phyloP scores from a whole-genome alignment of 495 filamentous ascomycete genomes.

The Aspergillus incahuasiensis region DNA sequence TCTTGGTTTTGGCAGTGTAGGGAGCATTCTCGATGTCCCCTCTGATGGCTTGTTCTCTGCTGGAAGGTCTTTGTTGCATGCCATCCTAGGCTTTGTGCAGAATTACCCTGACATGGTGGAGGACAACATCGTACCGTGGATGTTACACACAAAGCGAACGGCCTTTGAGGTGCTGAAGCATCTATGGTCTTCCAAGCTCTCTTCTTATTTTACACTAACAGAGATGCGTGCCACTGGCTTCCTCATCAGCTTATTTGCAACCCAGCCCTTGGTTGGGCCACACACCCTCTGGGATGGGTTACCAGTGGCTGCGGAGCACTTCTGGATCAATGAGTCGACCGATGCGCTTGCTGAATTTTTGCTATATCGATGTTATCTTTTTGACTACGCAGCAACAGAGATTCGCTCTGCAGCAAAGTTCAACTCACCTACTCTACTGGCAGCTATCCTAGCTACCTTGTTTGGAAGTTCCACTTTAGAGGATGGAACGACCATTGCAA shows the following conservation, averaged over 20 bases:
- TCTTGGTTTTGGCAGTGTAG: slow-evolving; percentile 76
- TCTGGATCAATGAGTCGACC: slow-evolving; percentile 60
- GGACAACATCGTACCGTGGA: slow-evolving; percentile 64
- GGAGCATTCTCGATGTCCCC: slow-evolving; percentile 59
- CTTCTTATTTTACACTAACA: slow-evolving; percentile 62
- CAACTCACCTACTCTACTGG: slow-evolving; percentile 67
- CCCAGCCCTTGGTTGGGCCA: slow-evolving; percentile 58
- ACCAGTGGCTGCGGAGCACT: slow-evolving; percentile 49
- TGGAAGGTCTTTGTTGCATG: slow-evolving; percentile 74
- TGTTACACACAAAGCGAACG: slow-evolving; percentile 65
- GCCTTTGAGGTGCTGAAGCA: slow-evolving; percentile 72
- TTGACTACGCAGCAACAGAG: slow-evolving; percentile 80
- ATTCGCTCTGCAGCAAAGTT: slow-evolving; percentile 69
- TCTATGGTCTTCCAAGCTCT: slow-evolving; percentile 82
- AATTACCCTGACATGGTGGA: slow-evolving; percentile 57
- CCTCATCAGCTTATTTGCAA: slow-evolving; percentile 62
- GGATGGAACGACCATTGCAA: slow-evolving; percentile 54
- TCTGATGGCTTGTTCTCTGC: slow-evolving; percentile 59
- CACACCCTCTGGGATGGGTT: slow-evolving; percentile 66
- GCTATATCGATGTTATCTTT: slow-evolving; percentile 62
- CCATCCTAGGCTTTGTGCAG: slow-evolving; percentile 62
- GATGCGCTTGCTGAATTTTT: slow-evolving; percentile 69
- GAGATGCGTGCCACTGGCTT: slow-evolving; percentile 75
- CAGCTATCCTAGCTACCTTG: slow-evolving; percentile 72
- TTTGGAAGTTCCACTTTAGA: slow-evolving; percentile 66